phyloP scores from a whole-genome alignment of 352 stramenopile species.

The Pseudoperonospora humuli region DNA sequence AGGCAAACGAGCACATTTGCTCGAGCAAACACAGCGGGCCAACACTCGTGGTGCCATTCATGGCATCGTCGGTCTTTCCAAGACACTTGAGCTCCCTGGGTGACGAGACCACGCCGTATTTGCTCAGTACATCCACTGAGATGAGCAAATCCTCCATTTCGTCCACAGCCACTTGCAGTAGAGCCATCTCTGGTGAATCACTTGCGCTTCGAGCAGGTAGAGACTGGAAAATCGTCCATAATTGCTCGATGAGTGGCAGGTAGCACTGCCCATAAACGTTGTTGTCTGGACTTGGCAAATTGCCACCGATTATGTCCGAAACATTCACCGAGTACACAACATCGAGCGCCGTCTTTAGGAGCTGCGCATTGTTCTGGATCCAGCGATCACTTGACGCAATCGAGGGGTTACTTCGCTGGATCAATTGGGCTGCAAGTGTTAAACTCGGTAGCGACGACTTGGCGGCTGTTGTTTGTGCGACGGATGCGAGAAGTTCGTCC shows the following conservation, averaged over 20 bases:
- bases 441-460: constrained; percentile 28
- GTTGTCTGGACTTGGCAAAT: constrained; percentile 5
- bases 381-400: constrained; percentile 31
- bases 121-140: constrained; percentile 54
- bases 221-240: constrained; percentile 71
- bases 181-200: constrained; percentile 40
- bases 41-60: constrained; percentile 1
- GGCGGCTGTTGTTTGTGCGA: constrained; percentile 30
- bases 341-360: constrained; percentile 55
- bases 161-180: constrained; percentile 63
- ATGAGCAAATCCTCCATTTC: constrained; percentile 69
- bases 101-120: constrained; percentile 31
- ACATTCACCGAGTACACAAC: constrained; percentile 32
- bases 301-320: constrained; percentile 9
- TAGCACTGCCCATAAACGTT: constrained; percentile 20
- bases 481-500: constrained; percentile 43
- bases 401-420: constrained; percentile 58
- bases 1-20: constrained; percentile 40
- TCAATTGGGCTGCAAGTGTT: constrained; percentile 43
- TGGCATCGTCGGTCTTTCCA: constrained; percentile 16
- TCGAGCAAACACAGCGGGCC: constrained; percentile 32
- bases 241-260: constrained; percentile 37
- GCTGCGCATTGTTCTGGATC: constrained; percentile 48
- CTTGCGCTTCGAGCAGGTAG: constrained; percentile 54
- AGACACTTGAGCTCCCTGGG: constrained; percentile 34